Conservation (phyloP, 176 grass and related monocot genomes). For the Aegilops speltoides region DNA sequence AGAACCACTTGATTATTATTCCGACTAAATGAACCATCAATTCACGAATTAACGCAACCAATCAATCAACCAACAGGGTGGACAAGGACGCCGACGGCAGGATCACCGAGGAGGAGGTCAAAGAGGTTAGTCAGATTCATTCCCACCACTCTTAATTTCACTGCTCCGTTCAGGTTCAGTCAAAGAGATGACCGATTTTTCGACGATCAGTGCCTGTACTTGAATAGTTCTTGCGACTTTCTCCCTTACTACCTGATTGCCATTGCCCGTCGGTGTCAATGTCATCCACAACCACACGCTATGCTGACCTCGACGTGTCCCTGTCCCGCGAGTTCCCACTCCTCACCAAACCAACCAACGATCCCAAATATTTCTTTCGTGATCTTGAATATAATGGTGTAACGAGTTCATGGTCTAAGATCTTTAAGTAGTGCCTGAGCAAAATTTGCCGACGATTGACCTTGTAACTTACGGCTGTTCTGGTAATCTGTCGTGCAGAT, state of each 20-base stretch:
- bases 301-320: not conserved
- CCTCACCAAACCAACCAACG: not conserved
- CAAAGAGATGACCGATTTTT: not conserved
- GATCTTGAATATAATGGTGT: too few relatives aligned
- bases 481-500: slow-evolving; percentile 37
- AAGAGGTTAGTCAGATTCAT: slow-evolving; percentile 46
- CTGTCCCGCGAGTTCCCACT: not conserved
- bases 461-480: not conserved
- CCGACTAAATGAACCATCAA: too few relatives aligned
- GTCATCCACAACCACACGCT: not conserved
- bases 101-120: slow-evolving; percentile 79
- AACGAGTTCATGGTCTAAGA: too few relatives aligned
- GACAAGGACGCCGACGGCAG: slow-evolving; percentile 91
- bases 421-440: not conserved
- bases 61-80: slow-evolving; percentile 45
- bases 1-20: too few relatives aligned
- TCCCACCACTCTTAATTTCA: not conserved
- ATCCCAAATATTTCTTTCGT: not conserved
- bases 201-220: not conserved
- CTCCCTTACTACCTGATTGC: not conserved
- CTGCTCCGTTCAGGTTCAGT: too few relatives aligned
- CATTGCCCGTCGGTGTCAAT: slow-evolving; percentile 10
- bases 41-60: too few relatives aligned
- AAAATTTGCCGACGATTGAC: not conserved
- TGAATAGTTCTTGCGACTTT: not conserved